Base-by-base conservation (phyloP, 1,139 yeast species). In the Debaryomyces coudertii region DNA sequence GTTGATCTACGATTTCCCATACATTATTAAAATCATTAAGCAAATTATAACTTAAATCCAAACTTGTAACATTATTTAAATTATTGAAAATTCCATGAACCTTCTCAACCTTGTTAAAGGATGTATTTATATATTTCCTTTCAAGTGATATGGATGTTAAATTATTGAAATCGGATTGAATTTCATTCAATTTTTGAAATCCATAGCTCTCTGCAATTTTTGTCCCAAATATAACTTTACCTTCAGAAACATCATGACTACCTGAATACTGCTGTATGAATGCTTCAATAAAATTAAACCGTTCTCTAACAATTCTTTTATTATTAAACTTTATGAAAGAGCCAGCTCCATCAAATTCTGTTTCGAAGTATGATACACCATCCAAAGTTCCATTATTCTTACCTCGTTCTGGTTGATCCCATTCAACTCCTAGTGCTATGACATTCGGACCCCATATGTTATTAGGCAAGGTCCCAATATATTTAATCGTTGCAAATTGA, bases 371-470 rank as follows among this genome's bases (percentile, higher is more conserved):
- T 37, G 66, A 62, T 5, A 66, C 57, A 2, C 87, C 95, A 38
- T 82, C 76, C 40, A 82, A 79, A 23, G 74, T 71, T 7, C 99
- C 99, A 54, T 81, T 78, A 59, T 93, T 90, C 61, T 88, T 87
- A 9, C 99, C 99, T 41, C 82, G 73, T 4, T 58, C 58, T 1
- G 76, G 63, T 44, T 82, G 73, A 60, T 92, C 97, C 97, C 97
- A 92, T 61, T 92, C 97, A 1, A 92, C 75, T 0, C 97, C 97
- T 12, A 80, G 65, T 0, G 93, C 90, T 0, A 45, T 31, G 0
- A 52, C 51, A 2, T 61, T 66, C 5, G 62, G 62, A 0, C 83
- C 80, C 97, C 97, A 90, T 4, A 66, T 69, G 0, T 80, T 77
- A 1, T 57, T 39, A 38, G 43, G 63, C 1, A 90, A 64, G 0